Base-by-base conservation (phyloP, 768 basidiomycete genomes). In the Clavulina sp. region DNA sequence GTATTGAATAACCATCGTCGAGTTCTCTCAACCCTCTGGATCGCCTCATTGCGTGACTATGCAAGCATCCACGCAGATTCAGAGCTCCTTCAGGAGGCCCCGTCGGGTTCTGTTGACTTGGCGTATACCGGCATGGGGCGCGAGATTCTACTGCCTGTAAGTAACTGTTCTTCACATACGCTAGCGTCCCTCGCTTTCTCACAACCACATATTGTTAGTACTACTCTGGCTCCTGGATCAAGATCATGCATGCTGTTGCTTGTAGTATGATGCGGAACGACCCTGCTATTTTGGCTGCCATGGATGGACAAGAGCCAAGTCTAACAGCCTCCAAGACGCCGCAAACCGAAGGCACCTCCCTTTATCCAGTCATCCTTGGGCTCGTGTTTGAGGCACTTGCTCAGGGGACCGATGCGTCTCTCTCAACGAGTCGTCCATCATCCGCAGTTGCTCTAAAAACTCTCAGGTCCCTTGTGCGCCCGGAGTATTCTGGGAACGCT, bases 341-440 rank as follows among this genome's bases (percentile, higher is more conserved):
- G 3, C 60, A 66, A 5, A 67, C 71, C 13, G 84, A 87, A 52
- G 84, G 88, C 2, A 73, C 81, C 0, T 72, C 78, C 7, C 78
- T 86, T 65, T 99, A 96, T 68, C 89, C 81, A 66, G 74, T 86
- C 7, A 62, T 95, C 3, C 96, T 93, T 61, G 92, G 93, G 7
- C 74, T 97, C n/a, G 80, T 93, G 0, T 99, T 84, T 58, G 93
- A 97, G 62, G 80, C 85, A 0, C 68, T 96, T 4, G 76, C 76
- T 0, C 70, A 74, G 0, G 74, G 82, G 2, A 66, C 78, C 0
- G 76, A 85, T 51, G 69, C 76, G 0, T 72, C 73, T 3, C 63
- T 69, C 1, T 57, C 65, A 0, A 62, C 68, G 4, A 61, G 69
- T 7, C 57, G 67, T 6, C 73, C 73, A 4, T 68, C 71, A 46